Base-by-base conservation (phyloP, 192 early-diverging fungal genomes). In the Helicostylum pulchrum region DNA sequence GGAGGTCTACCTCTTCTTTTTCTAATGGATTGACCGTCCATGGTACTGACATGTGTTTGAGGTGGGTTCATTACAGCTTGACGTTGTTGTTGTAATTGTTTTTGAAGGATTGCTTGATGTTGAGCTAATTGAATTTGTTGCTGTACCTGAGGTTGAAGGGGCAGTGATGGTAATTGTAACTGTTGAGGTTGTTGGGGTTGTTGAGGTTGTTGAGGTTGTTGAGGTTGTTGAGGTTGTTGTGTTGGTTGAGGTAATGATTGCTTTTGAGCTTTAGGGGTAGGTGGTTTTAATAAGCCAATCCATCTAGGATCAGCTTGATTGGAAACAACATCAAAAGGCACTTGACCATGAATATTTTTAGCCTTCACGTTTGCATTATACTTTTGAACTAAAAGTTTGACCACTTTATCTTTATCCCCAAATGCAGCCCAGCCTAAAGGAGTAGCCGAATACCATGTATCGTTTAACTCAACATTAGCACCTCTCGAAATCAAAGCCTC, bases 381-480 rank as follows among this genome's bases (percentile, higher is more conserved):
- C 49, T 86, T 84, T 17, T 90, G 80, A 54, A 97, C 81, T 61
- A 97, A 73, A 34, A 86, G 50, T 65, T 79, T 83, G 46, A 88
- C 91, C 11, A 85, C 80, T 39, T 87, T 92, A 81, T 57, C 82
- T 77, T 75, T 55, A 60, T 71, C 82, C 30, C 87, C 91, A 70
- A 90, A 94, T 4, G 91, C 92, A 11, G 93, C 92, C 95, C 95
- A 97, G 0, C 88, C 91, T 14, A 97, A 76, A n/a, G 95, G 88
- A 32, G 86, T 85, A 3, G 86, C 91, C 14, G 77, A 73, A 66
- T 94, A 88, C 88, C 91, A 89, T 1, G 92, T 92, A 71, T 97
- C 95, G 10, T 86, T 71, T 0, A 91, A 62, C 64, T 95, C 92
- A 21, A 95, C 74, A 47, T 94, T 70, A 5, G 91, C 94, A 10